These are phyloP conservation scores for Sclerotinia subarctica DNA, from an alignment of 2,329 filamentous ascomycete genomes.

Conservation along the genomic window DNA sequence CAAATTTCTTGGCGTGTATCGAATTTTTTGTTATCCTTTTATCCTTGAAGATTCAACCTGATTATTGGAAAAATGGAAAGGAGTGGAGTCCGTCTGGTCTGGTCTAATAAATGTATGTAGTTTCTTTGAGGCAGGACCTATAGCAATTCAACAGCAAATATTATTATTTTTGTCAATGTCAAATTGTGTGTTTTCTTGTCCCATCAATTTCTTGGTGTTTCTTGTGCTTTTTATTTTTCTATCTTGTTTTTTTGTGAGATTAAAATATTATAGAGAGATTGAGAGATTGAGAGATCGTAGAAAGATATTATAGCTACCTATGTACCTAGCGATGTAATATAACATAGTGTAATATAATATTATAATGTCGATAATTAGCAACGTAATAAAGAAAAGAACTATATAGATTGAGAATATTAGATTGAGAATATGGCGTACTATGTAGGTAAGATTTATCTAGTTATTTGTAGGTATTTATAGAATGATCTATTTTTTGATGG, in stretches of 20 bases:
- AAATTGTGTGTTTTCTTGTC: background rate
- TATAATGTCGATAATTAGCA: too few species aligned
- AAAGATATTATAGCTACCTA: too few species aligned
- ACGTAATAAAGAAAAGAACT: too few species aligned
- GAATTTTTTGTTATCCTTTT: background rate
- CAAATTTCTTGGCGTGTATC: conserved; percentile 1
- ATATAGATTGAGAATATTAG: too few species aligned
- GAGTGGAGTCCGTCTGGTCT: background rate
- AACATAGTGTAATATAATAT: too few species aligned
- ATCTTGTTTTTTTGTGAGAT: too few species aligned
- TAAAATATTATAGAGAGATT: too few species aligned
- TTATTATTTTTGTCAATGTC: background rate
- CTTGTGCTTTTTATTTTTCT: background rate
- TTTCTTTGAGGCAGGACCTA: background rate
- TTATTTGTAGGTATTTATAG: too few species aligned
- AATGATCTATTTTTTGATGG: too few species aligned
- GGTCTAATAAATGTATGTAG: conserved; percentile 5
- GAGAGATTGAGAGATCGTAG: background rate
- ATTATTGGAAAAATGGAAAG: conserved; percentile 4
- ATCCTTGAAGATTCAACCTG: background rate
- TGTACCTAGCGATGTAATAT: too few species aligned
- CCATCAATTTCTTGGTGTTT: background rate
- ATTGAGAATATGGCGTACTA: too few species aligned
- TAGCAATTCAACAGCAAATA: conserved; percentile 2
- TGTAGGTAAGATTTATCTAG: too few species aligned